phyloP scores from a whole-genome alignment of 2,329 filamentous ascomycete genomes.

The Plenodomus lindquistii region DNA sequence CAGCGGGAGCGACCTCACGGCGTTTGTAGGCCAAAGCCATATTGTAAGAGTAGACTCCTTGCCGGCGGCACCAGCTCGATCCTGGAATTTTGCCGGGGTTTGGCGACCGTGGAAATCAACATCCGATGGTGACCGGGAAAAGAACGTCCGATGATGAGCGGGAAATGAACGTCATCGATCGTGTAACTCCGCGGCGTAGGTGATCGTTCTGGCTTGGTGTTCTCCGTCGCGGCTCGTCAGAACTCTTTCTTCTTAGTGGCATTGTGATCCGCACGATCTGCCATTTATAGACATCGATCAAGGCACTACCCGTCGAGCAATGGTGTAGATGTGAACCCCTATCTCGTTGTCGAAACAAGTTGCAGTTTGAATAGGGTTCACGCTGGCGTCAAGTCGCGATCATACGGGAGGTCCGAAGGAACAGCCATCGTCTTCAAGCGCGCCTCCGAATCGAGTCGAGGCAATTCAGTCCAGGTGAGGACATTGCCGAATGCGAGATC shows the following conservation, averaged over 20 bases:
- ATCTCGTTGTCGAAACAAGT: neutral
- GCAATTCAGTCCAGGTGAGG: neutral
- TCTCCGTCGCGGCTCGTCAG: conserved; percentile 8
- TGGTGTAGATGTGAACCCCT: neutral
- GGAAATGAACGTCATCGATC: neutral
- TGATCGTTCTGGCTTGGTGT: conserved; percentile 6
- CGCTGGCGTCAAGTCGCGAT: neutral
- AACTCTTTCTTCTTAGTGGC: conserved; percentile 2
- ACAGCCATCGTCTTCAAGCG: neutral
- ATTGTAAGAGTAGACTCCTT: conserved; percentile 16
- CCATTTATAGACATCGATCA: neutral
- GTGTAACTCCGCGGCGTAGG: conserved; percentile 5
- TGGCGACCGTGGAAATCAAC: neutral
- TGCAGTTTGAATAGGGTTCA: neutral
- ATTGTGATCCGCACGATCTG: neutral
- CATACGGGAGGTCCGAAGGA: neutral
- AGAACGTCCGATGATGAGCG: neutral
- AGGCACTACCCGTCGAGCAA: neutral
- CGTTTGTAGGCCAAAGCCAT: conserved; percentile 10
- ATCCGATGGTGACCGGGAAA: neutral
- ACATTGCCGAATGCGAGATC: neutral
- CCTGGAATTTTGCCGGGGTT: neutral
- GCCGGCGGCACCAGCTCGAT: conserved; percentile 5
- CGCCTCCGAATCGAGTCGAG: neutral
- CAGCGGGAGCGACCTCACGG: conserved; percentile 4